Percentiles rank a stretch among this genome's conserved stretches.
phyloP scores from a whole-genome alignment of 2,329 filamentous ascomycete genomes.

The Nigrospora osmanthi region DNA sequence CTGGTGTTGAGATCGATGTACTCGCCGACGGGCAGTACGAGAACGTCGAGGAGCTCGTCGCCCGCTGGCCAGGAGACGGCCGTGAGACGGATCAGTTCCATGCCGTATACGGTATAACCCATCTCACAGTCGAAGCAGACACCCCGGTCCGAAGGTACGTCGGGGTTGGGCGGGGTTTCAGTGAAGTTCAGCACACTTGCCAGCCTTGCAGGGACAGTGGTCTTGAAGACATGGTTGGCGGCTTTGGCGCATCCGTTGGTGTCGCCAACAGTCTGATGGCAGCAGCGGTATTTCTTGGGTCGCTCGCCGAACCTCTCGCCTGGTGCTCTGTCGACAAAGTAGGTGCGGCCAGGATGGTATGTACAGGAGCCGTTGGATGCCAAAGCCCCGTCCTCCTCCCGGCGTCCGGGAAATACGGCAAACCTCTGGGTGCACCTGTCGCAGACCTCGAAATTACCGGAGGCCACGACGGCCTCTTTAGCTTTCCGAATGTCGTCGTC shows the following conservation, averaged over 20 bases:
- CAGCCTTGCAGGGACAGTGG: slow-evolving; percentile 66
- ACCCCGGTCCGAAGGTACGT: slow-evolving; percentile 45
- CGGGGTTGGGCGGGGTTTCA: slow-evolving; percentile 61
- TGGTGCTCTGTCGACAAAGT: slow-evolving; percentile 48
- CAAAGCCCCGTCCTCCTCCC: slow-evolving; percentile 67
- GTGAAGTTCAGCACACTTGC: slow-evolving; percentile 74
- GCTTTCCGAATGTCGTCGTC: slow-evolving; percentile 60
- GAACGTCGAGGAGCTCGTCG: slow-evolving; percentile 68
- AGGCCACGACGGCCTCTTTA: slow-evolving; percentile 53
- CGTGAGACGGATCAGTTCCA: slow-evolving; percentile 86
- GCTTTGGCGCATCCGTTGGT: slow-evolving; percentile 65
- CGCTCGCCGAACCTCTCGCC: slow-evolving; percentile 50
- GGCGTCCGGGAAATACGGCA: slow-evolving; percentile 82
- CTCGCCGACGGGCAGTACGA: slow-evolving; percentile 77
- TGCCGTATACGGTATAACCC: slow-evolving; percentile 82
- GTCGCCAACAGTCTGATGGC: slow-evolving; percentile 65
- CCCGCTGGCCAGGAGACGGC: slow-evolving; percentile 81
- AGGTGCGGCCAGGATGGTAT: slow-evolving; percentile 70
- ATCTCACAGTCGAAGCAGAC: slow-evolving; percentile 96
- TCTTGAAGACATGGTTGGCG: slow-evolving; percentile 80
- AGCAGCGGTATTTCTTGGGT: slow-evolving; percentile 64
- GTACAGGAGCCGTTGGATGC: slow-evolving; percentile 70
- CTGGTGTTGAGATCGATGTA: slow-evolving; percentile 86
- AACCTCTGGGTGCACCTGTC: slow-evolving; percentile 83
- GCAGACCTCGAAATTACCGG: slow-evolving; percentile 77